A percentile compares a stretch with the other conserved stretches of the same genome.
Conservation (phyloP, 805 yeast genomes). For the Suhomyces faveliae region DNA sequence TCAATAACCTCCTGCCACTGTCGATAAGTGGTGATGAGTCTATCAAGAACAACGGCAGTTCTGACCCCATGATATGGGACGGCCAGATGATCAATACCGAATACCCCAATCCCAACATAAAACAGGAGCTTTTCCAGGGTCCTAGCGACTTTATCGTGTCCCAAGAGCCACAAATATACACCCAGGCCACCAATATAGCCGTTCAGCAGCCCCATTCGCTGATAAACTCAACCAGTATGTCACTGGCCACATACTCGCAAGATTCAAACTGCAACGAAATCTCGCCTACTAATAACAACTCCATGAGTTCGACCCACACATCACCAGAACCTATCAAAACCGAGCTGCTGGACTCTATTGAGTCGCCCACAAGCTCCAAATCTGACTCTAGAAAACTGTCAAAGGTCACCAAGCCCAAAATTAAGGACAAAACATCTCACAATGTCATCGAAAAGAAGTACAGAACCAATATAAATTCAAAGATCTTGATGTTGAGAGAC, state of each 20-base stretch:
- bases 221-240: constrained; percentile 13
- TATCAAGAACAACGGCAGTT: constrained; percentile 1
- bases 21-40: constrained; percentile 20
- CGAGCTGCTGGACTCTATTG: constrained; percentile 3
- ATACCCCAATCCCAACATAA: constrained; percentile 7
- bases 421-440: constrained; percentile 64
- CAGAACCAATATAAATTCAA: constrained; percentile 72
- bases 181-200: neutral
- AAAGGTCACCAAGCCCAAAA: constrained; percentile 44
- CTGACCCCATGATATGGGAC: neutral
- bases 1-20: constrained; percentile 19
- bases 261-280: constrained; percentile 16
- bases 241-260: constrained; percentile 15
- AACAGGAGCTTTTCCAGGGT: neutral
- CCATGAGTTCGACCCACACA: constrained; percentile 21
- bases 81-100: constrained; percentile 5
- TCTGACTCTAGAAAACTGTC: constrained; percentile 3
- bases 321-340: constrained; percentile 20
- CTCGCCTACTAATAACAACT: constrained; percentile 16
- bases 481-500: constrained; percentile 65
- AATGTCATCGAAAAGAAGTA: constrained; percentile 81
- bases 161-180: neutral
- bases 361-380: neutral
- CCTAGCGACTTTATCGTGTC: neutral
- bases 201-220: neutral